Conservation (phyloP, 2,329 filamentous ascomycete species). For the Graphilbum fragrans region DNA sequence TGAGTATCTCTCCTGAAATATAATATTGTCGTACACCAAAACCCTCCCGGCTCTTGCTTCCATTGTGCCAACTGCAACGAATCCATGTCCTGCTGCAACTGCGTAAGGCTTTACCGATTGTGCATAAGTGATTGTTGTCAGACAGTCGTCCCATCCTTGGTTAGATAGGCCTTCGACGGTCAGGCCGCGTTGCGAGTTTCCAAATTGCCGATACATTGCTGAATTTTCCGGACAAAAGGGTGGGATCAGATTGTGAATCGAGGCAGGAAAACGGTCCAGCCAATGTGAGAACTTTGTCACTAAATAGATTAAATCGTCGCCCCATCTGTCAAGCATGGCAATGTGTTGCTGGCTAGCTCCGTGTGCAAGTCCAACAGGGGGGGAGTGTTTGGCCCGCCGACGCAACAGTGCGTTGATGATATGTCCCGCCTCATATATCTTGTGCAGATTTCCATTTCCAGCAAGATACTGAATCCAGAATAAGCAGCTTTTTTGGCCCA, state of each 20-base stretch:
- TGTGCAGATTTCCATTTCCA: constrained; percentile 8
- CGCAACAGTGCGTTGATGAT: constrained; percentile 7
- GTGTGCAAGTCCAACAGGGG: not conserved
- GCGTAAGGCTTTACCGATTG: not conserved
- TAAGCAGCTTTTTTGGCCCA: constrained; percentile 8
- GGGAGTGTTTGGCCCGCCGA: constrained; percentile 7
- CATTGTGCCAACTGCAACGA: constrained; percentile 10
- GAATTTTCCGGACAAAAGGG: constrained; percentile 15
- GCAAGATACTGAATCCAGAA: constrained; percentile 14
- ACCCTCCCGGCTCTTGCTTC: constrained; percentile 1
- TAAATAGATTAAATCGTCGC: constrained; percentile 11
- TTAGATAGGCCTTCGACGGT: constrained; percentile 8
- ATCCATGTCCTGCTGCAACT: not conserved
- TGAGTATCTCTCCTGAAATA: constrained; percentile 9
- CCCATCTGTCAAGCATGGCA: constrained; percentile 12
- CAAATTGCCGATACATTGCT: constrained; percentile 11
- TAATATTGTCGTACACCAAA: constrained; percentile 12
- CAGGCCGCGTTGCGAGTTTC: constrained; percentile 8
- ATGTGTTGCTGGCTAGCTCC: constrained; percentile 4
- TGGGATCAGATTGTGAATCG: constrained; percentile 14
- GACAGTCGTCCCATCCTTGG: constrained; percentile 13
- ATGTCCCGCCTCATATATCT: constrained; percentile 13
- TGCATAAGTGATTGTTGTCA: constrained; percentile 11
- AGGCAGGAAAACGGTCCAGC: constrained; percentile 6
- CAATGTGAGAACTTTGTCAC: constrained; percentile 12